Conservation (phyloP, 2,329 filamentous ascomycete genomes). For the Lasiodiplodia sp. region DNA sequence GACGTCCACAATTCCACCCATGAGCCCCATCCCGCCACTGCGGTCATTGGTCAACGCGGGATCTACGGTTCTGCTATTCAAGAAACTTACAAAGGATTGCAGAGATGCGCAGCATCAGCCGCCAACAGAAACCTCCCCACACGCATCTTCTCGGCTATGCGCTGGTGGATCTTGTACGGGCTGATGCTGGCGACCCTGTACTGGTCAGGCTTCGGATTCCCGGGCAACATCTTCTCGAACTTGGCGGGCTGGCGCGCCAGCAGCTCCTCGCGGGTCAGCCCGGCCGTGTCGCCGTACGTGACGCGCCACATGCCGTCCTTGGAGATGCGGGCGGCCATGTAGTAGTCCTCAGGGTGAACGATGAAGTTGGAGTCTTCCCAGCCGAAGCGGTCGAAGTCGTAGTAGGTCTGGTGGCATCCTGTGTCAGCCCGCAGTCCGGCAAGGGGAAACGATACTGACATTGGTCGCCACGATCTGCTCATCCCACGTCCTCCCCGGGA, state of each 20-base stretch:
- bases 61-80: background rate
- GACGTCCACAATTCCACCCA: slow-evolving; percentile 66
- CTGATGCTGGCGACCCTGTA: slow-evolving; percentile 63
- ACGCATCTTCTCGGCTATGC: slow-evolving; percentile 61
- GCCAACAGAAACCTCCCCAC: slow-evolving; percentile 62
- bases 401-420: slow-evolving; percentile 57
- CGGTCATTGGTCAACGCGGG: slow-evolving; percentile 53
- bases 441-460: slow-evolving; percentile 43
- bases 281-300: slow-evolving; percentile 64
- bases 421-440: no score
- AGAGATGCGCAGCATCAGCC: slow-evolving; percentile 65
- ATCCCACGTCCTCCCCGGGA: slow-evolving; percentile 65
- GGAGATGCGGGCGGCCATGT: slow-evolving; percentile 65
- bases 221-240: slow-evolving; percentile 63
- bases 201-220: slow-evolving; percentile 62
- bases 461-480: slow-evolving; percentile 66
- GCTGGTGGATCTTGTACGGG: slow-evolving; percentile 66
- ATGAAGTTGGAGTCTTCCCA: slow-evolving; percentile 65
- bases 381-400: slow-evolving; percentile 62
- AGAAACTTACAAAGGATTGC: slow-evolving; percentile 53
- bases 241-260: slow-evolving; percentile 58
- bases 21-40: slow-evolving; percentile 65
- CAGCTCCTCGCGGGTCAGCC: slow-evolving; percentile 60
- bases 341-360: slow-evolving; percentile 64
- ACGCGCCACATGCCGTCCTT: slow-evolving; percentile 65